Percentiles rank a stretch among this genome's conserved stretches.
These are phyloP conservation scores for Sechiopsis laciniata DNA, from an alignment of 306 rosid genomes.

Conservation along the genomic window DNA sequence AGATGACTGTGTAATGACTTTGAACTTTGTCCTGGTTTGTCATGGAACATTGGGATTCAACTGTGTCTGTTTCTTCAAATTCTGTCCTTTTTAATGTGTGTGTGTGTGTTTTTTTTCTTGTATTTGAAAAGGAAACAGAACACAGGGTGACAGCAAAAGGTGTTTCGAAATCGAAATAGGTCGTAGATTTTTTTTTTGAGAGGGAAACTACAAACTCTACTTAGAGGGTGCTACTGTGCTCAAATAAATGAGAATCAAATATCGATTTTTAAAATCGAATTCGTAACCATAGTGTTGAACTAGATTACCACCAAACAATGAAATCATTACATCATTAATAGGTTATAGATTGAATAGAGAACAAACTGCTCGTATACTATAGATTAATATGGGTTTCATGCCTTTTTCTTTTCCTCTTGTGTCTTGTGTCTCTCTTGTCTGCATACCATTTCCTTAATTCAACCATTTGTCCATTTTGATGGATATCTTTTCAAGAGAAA, in stretches of 20 bases:
- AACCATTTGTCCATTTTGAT: not conserved
- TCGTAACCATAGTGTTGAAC: no score
- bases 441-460: not conserved
- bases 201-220: no score
- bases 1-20: conserved; percentile 17
- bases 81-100: no score
- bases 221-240: no score
- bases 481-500: not conserved
- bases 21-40: conserved; percentile 19
- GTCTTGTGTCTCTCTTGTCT: not conserved
- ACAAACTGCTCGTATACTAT: not conserved
- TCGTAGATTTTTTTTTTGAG: not conserved
- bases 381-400: not conserved
- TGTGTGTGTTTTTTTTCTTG: no score
- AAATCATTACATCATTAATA: no score
- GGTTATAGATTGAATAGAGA: not conserved
- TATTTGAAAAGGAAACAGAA: not conserved
- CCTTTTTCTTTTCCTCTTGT: not conserved
- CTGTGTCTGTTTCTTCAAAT: conserved; percentile 16
- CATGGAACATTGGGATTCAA: conserved; percentile 23
- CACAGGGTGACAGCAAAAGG: not conserved
- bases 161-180: not conserved
- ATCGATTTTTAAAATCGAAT: no score
- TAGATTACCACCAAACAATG: no score
- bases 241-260: no score